Evolutionary conservation across 2,329 filamentous ascomycete species (phyloP).

Genomic region (Talaromyces sp.): DNA sequence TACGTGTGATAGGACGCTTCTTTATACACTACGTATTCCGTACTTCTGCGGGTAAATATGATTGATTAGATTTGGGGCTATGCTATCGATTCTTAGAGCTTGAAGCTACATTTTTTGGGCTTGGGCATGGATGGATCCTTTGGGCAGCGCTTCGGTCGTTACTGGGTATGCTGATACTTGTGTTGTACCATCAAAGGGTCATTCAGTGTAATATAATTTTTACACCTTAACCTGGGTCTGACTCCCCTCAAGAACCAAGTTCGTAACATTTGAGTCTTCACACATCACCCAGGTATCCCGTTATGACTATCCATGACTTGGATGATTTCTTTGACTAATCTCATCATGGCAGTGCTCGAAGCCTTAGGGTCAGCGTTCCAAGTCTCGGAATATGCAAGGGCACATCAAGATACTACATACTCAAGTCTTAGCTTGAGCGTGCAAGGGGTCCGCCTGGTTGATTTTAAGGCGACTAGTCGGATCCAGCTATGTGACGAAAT

Average conservation of each 20-base stretch:
- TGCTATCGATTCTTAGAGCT: neutral
- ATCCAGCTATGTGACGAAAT: neutral
- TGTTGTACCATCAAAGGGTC: neutral
- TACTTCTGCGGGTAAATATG: neutral
- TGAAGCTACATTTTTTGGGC: neutral
- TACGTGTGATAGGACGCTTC: neutral
- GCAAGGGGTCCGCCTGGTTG: neutral
- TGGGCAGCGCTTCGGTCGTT: neutral
- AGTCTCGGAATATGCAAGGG: neutral
- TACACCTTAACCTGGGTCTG: neutral
- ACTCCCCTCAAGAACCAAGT: neutral
- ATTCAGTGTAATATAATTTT: neutral
- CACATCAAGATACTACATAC: neutral
- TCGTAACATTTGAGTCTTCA: neutral
- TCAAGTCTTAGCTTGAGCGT: neutral
- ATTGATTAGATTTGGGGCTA: neutral
- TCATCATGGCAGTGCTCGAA: neutral
- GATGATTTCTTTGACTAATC: neutral
- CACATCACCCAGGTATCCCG: neutral
- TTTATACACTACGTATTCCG: neutral
- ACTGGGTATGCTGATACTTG: neutral
- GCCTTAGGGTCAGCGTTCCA: neutral
- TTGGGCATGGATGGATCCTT: neutral
- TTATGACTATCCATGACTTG: neutral
- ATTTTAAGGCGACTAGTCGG: neutral